Evolutionary conservation across 495 filamentous ascomycete genomes (phyloP).

Genomic region (Cenococcum geophilum): DNA sequence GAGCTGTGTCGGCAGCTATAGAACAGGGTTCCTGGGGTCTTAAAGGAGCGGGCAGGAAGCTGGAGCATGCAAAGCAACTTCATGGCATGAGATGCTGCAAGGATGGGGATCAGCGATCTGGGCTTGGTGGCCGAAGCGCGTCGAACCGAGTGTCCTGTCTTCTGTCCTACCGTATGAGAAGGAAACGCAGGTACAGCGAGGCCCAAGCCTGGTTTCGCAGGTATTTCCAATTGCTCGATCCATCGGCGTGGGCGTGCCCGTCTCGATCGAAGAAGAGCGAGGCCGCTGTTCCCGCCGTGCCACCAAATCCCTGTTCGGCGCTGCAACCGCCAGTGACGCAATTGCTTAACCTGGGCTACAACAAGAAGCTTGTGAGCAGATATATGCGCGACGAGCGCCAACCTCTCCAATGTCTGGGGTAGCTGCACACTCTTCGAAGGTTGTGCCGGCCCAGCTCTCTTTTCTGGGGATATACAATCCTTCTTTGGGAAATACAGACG

Average conservation of each 20-base stretch:
- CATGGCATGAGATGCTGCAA: background rate
- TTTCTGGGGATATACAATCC: slow-evolving; percentile 95
- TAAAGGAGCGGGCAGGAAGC: slow-evolving; percentile 9
- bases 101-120: background rate
- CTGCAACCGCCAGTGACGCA: slow-evolving; percentile 8
- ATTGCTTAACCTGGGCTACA: background rate
- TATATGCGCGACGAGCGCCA: background rate
- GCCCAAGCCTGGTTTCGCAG: background rate
- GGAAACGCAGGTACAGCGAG: background rate
- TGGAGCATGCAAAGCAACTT: slow-evolving; percentile 21
- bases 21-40: background rate
- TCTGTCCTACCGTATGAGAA: background rate
- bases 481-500: slow-evolving; percentile 76
- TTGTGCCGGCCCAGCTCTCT: slow-evolving; percentile 74
- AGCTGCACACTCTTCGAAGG: slow-evolving; percentile 29
- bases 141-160: background rate
- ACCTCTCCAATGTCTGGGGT: background rate
- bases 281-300: too few species aligned
- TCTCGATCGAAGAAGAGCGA: too few species aligned
- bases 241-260: too few species aligned
- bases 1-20: background rate
- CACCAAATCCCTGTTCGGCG: background rate
- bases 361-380: background rate
- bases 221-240: background rate
- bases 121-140: background rate